Base-by-base conservation (phyloP, 2,329 filamentous ascomycete species). In the Daldinia sp. region DNA sequence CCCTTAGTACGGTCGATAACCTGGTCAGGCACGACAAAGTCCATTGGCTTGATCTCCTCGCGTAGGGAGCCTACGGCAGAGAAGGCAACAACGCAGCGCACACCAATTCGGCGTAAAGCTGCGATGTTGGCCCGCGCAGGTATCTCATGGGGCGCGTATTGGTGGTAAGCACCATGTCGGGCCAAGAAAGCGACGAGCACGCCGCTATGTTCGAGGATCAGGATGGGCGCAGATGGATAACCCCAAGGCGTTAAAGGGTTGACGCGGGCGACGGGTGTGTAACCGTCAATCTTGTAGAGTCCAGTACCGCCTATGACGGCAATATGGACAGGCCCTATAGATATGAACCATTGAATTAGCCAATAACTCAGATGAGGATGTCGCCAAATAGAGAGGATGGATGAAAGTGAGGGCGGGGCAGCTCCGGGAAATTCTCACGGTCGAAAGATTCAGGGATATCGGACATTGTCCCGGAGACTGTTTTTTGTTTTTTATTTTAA, bases 1-100 rank as follows among this genome's bases (percentile, higher is more conserved):
- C 95, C 96, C 88, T 98, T 98, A 73, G 95, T 98, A 70, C 95
- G 93, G 84, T 99, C 96, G 79, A 98, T 98, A 80, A 97, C 88
- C 84, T 99, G 96, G 82, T 98, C 94, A 0, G 95, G 96, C 12
- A 99, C 88, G 58, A 98, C 93, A 80, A 99, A 99, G 84, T 99
- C 96, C 82, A 96, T 92, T 48, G 96, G 96, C 82, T 92, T 93
- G 80, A 99, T 95, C 77, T 93, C 89, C 84, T 98, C 96, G 79
- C 92, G 93, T 78, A 99, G 84, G 76, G 92, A 95, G 70, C 96
- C 96, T 64, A 99, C 96, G 55, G 96, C 96, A 72, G 92, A 95
- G 85, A 99, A 99, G 71, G 95, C 94, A 78, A 99, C 93, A 79
- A 98, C 89, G 79, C 90, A 92, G 77, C 94, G 90, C 51, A 98